Percentiles rank a stretch among this genome's conserved stretches.
These are phyloP conservation scores for Crucibulum laeve DNA, from an alignment of 768 basidiomycete genomes.

Conservation along the genomic window DNA sequence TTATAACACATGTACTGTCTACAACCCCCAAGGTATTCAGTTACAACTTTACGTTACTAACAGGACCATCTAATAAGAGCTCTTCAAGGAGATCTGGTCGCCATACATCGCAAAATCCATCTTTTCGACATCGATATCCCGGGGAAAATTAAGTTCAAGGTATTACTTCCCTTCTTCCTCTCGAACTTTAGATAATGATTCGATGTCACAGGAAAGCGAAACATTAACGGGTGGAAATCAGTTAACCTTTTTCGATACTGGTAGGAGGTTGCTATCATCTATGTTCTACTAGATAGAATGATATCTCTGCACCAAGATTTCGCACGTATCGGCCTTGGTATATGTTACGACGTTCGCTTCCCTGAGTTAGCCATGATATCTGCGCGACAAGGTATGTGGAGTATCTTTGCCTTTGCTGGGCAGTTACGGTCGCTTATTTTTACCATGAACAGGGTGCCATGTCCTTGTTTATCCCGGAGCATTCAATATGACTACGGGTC, in stretches of 20 bases:
- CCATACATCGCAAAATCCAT: slow-evolving; percentile 90
- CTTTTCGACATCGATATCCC: slow-evolving; percentile 98
- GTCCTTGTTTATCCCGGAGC: slow-evolving; percentile 90
- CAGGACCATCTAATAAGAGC: not conserved
- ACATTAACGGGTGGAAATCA: slow-evolving; percentile 73
- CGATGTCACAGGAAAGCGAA: slow-evolving; percentile 70
- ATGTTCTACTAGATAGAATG: not conserved
- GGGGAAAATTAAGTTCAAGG: slow-evolving; percentile 88
- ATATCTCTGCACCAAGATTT: slow-evolving; percentile 55
- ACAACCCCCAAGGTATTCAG: slow-evolving; percentile 66
- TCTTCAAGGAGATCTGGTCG: slow-evolving; percentile 71
- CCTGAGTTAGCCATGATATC: slow-evolving; percentile 91
- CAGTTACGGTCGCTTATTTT: not conserved
- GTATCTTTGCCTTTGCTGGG: not conserved
- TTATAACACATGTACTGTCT: slow-evolving; percentile 93
- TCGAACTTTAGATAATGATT: not conserved
- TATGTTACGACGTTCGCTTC: slow-evolving; percentile 95
- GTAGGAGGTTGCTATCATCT: slow-evolving; percentile 29
- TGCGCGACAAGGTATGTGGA: slow-evolving; percentile 68
- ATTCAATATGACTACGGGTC: slow-evolving; percentile 95
- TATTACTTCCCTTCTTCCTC: slow-evolving; percentile 13
- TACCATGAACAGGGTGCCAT: slow-evolving; percentile 61
- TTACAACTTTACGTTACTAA: not conserved
- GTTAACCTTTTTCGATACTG: slow-evolving; percentile 83
- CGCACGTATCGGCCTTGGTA: slow-evolving; percentile 93